Percentiles rank a stretch among this genome's conserved stretches.
Conservation (phyloP, 225 moss, liverwort and hornwort species). For the Takakia lepidozioides region DNA sequence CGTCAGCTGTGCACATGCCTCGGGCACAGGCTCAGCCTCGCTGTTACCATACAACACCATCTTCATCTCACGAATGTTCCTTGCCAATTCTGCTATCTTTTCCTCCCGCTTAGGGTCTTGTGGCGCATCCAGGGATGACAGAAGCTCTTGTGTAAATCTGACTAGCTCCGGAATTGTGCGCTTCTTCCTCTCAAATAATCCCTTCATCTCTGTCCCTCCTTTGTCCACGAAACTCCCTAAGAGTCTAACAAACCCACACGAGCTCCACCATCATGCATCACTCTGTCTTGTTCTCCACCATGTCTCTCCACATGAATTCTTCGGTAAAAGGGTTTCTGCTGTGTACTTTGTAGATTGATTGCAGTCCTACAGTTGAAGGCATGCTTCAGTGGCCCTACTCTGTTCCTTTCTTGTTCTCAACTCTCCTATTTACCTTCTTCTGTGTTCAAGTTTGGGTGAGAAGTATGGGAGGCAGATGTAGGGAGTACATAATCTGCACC, state of each 20-base stretch:
- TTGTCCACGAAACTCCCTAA: too few species aligned
- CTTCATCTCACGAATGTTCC: constrained; percentile 48
- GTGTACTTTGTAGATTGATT: neutral
- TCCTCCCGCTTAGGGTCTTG: constrained; percentile 45
- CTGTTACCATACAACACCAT: constrained; percentile 39
- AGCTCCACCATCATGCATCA: constrained; percentile 45
- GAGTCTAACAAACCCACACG: constrained; percentile 76
- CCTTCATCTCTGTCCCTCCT: constrained; percentile 29
- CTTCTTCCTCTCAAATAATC: constrained; percentile 52
- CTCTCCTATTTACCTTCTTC: too few species aligned
- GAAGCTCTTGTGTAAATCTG: constrained; percentile 35
- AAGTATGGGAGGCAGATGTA: too few species aligned
- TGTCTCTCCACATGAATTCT: too few species aligned
- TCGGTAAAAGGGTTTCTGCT: too few species aligned
- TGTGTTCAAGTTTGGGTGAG: too few species aligned
- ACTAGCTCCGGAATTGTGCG: constrained; percentile 56
- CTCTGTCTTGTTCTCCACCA: neutral
- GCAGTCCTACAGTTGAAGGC: too few species aligned
- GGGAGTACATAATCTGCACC: too few species aligned
- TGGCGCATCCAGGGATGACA: constrained; percentile 18
- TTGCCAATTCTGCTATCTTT: constrained; percentile 34
- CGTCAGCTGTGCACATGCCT: constrained; percentile 36
- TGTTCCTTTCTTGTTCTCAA: too few species aligned
- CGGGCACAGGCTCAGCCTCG: constrained; percentile 47
- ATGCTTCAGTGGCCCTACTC: too few species aligned